phyloP scores from a whole-genome alignment of 495 filamentous ascomycete species.

The Aspergillus homomorphus region DNA sequence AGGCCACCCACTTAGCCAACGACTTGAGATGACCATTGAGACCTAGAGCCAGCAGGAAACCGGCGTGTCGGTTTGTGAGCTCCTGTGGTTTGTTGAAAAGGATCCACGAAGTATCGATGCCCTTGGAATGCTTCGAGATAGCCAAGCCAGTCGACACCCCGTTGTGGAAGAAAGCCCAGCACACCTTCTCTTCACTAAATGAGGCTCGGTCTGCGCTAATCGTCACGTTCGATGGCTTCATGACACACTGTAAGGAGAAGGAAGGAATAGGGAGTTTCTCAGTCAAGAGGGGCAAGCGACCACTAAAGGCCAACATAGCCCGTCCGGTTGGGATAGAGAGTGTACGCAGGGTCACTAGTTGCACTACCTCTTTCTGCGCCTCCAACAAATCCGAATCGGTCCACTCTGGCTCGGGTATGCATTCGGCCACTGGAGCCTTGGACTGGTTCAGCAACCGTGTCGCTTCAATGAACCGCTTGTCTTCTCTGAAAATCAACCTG shows the following conservation, averaged over 20 bases:
- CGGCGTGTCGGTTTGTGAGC: constrained; percentile 88
- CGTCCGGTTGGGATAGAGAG: constrained; percentile 82
- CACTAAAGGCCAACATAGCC: constrained; percentile 78
- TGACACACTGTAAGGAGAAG: constrained; percentile 82
- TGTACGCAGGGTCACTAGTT: constrained; percentile 79
- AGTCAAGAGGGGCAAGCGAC: constrained; percentile 79
- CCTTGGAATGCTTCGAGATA: constrained; percentile 84
- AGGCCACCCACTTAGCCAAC: constrained; percentile 96
- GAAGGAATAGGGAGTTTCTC: constrained; percentile 83
- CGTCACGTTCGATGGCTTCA: constrained; percentile 86
- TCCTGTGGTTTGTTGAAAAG: constrained; percentile 95
- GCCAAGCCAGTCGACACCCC: constrained; percentile 87
- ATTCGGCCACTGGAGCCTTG: constrained; percentile 71
- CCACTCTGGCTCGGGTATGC: constrained; percentile 72
- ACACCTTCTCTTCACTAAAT: constrained; percentile 91
- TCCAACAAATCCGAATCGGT: constrained; percentile 84
- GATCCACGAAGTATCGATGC: constrained; percentile 98
- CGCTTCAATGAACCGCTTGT: constrained; percentile 82
- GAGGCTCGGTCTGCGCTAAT: constrained; percentile 78
- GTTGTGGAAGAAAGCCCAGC: constrained; percentile 98
- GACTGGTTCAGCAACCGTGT: constrained; percentile 72
- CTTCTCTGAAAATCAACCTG: constrained; percentile 82
- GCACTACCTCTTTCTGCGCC: constrained; percentile 84
- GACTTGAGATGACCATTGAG: constrained; percentile 91
- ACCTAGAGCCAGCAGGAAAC: constrained; percentile 87